Evolutionary conservation across 306 rosid genomes (phyloP).

Genomic region (Cajanus cajan): DNA sequence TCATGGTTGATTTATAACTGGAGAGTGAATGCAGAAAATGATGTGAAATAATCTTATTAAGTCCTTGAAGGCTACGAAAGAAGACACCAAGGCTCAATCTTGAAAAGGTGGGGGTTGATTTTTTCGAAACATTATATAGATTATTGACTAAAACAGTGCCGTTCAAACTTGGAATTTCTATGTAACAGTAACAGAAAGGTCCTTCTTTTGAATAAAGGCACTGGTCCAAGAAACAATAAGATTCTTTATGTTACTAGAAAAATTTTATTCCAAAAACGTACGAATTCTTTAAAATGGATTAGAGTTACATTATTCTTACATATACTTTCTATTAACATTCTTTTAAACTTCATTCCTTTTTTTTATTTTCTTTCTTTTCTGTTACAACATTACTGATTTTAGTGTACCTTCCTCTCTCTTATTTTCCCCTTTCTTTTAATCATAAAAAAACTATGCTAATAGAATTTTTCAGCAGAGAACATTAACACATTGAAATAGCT

Average conservation of each 20-base stretch:
- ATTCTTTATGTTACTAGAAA: not conserved
- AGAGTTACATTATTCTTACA: not conserved
- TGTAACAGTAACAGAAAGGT: not conserved
- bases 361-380: not conserved
- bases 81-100: not conserved
- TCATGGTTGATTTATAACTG: too few species aligned
- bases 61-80: not conserved
- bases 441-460: not conserved
- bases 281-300: not conserved
- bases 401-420: too few species aligned
- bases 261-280: not conserved
- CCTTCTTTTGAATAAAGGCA: slow-evolving; percentile 2
- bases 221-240: not conserved
- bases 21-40: too few species aligned
- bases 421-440: not conserved
- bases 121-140: not conserved
- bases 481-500: not conserved
- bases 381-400: too few species aligned
- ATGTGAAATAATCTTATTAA: not conserved
- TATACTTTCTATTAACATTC: not conserved
- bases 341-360: not conserved
- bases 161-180: slow-evolving; percentile 15
- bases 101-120: not conserved
- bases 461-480: not conserved
- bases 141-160: not conserved